Evolutionary conservation across 306 rosid species (phyloP).

Genomic region (Sesbania bispinosa): DNA sequence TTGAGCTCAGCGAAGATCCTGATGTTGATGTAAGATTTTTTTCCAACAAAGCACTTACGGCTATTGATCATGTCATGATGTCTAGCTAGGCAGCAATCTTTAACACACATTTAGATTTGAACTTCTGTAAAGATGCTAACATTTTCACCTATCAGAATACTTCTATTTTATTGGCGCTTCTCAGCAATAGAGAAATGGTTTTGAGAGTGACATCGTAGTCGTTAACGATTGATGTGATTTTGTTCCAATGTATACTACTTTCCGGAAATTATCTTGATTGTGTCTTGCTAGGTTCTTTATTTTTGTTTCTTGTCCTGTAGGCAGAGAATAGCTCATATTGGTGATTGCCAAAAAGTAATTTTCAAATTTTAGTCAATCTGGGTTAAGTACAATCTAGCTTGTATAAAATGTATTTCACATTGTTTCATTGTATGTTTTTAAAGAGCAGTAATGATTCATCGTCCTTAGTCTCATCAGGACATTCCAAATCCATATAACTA

Average conservation of each 20-base stretch:
- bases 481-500: neutral
- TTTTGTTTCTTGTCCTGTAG: neutral
- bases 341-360: neutral
- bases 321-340: neutral
- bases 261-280: neutral
- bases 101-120: neutral
- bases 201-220: neutral
- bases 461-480: neutral
- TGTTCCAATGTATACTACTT: constrained; percentile 1
- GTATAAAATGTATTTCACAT: neutral
- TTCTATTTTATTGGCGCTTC: constrained; percentile 3
- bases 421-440: neutral
- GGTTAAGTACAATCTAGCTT: neutral
- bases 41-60: constrained; percentile 68
- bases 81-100: constrained; percentile 50
- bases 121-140: constrained; percentile 1
- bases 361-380: neutral
- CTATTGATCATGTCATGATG: constrained; percentile 70
- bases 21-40: constrained; percentile 79
- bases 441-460: neutral
- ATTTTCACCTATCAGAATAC: neutral
- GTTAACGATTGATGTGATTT: constrained; percentile 1
- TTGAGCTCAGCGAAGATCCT: constrained; percentile 77
- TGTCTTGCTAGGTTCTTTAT: neutral
- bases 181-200: neutral